Evolutionary conservation across 768 basidiomycete genomes (phyloP).

Genomic region (Lactifluus hygrophoroides): DNA sequence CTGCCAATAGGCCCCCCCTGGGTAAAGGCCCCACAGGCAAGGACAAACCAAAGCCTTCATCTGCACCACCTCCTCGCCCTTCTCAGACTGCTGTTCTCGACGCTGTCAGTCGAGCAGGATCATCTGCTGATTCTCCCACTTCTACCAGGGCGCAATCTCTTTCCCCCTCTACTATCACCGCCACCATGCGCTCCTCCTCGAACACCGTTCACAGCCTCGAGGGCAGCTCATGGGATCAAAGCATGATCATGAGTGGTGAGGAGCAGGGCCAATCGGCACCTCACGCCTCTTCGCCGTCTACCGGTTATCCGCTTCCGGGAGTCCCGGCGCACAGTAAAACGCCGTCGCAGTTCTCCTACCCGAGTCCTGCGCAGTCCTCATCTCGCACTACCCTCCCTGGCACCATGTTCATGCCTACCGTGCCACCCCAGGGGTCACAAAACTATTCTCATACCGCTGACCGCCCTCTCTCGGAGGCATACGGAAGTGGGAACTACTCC

Average conservation of each 20-base stretch:
- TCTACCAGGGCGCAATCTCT: constrained; percentile 50
- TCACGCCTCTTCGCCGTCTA: constrained; percentile 31
- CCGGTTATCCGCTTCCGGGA: constrained; percentile 20
- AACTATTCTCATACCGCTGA: constrained; percentile 44
- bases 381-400: constrained; percentile 38
- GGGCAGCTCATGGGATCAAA: constrained; percentile 48
- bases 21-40: constrained; percentile 86
- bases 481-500: constrained; percentile 35
- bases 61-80: constrained; percentile 8
- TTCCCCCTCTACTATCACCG: constrained; percentile 51
- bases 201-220: constrained; percentile 33
- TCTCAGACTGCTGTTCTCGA: constrained; percentile 10
- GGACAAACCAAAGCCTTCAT: constrained; percentile 52
- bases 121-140: constrained; percentile 30
- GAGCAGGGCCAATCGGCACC: constrained; percentile 31
- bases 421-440: constrained; percentile 24
- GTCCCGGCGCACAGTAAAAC: constrained; percentile 6
- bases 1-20: constrained; percentile 59
- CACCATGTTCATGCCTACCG: constrained; percentile 30
- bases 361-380: constrained; percentile 23
- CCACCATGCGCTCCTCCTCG: constrained; percentile 33
- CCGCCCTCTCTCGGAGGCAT: constrained; percentile 39
- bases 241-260: constrained; percentile 41
- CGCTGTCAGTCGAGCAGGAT: constrained; percentile 17
- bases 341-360: constrained; percentile 16